Percentiles rank a stretch among this genome's conserved stretches.
Evolutionary conservation across 2,329 filamentous ascomycete genomes (phyloP).

Genomic region (Cadophora luteo-olivacea): DNA sequence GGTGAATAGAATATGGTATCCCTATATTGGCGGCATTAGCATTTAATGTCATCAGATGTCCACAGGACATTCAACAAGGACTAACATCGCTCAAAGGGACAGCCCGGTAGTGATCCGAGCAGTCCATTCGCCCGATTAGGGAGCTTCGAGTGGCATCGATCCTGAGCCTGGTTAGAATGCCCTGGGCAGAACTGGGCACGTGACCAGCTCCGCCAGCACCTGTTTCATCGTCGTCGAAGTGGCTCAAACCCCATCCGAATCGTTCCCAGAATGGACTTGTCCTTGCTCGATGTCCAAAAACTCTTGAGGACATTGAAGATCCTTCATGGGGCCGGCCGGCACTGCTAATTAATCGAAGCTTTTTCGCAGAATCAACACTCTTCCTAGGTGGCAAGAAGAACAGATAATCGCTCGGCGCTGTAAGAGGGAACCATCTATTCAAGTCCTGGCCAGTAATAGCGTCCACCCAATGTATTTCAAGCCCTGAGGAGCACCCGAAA

Average conservation of each 20-base stretch:
- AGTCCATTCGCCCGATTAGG: slow-evolving; percentile 35
- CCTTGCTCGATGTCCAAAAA: slow-evolving; percentile 36
- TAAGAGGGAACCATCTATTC: slow-evolving; percentile 61
- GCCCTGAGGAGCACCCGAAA: slow-evolving; percentile 67
- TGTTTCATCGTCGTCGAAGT: slow-evolving; percentile 22
- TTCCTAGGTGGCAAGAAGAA: slow-evolving; percentile 65
- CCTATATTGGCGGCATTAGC: slow-evolving; percentile 4
- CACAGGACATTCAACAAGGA: background rate
- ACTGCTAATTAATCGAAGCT: slow-evolving; percentile 68
- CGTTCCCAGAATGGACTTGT: slow-evolving; percentile 40
- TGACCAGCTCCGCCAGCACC: slow-evolving; percentile 9
- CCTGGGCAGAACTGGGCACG: slow-evolving; percentile 14
- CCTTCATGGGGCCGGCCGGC: slow-evolving; percentile 52
- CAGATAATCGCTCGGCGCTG: slow-evolving; percentile 59
- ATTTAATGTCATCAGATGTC: background rate
- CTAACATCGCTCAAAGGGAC: slow-evolving; percentile 66
- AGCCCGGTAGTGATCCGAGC: slow-evolving; percentile 65
- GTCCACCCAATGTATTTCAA: slow-evolving; percentile 67
- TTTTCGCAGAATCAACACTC: slow-evolving; percentile 59
- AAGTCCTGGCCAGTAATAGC: slow-evolving; percentile 54
- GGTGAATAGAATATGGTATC: slow-evolving; percentile 68
- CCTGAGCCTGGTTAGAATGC: slow-evolving; percentile 30
- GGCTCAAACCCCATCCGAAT: slow-evolving; percentile 28
- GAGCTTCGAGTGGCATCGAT: slow-evolving; percentile 28
- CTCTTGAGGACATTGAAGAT: slow-evolving; percentile 38